These are phyloP conservation scores for Physcomitrellopsis africana DNA, from an alignment of 225 moss, liverwort and hornwort genomes.

Conservation along the genomic window DNA sequence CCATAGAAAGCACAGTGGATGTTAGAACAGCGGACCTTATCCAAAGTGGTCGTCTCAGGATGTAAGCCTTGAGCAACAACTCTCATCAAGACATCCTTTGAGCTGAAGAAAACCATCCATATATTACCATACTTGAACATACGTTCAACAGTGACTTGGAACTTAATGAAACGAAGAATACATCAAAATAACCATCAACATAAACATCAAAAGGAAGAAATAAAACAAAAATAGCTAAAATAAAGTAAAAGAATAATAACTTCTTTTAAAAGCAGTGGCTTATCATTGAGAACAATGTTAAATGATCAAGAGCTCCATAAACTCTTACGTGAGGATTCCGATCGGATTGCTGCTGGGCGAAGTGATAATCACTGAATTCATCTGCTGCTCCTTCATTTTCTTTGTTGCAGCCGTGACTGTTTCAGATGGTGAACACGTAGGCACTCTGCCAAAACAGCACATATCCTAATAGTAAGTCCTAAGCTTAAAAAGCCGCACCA, in stretches of 20 bases:
- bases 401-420: slow-evolving; percentile 65
- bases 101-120: slow-evolving; percentile 36
- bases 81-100: slow-evolving; percentile 72
- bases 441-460: slow-evolving; percentile 41
- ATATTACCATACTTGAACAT: background rate
- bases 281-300: background rate
- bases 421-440: slow-evolving; percentile 61
- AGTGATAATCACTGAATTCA: slow-evolving; percentile 70
- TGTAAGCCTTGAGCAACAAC: slow-evolving; percentile 70
- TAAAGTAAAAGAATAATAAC: no score
- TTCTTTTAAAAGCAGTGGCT: slow-evolving; percentile 4
- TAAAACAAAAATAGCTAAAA: no score
- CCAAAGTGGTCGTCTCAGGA: slow-evolving; percentile 68
- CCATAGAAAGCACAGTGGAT: background rate
- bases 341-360: slow-evolving; percentile 57
- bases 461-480: slow-evolving; percentile 9
- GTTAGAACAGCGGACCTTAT: slow-evolving; percentile 49
- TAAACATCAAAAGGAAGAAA: no score
- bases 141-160: no score
- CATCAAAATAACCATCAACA: no score
- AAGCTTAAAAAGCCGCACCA: slow-evolving; percentile 27
- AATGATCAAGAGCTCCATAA: background rate
- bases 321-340: slow-evolving; percentile 73
- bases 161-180: no score
- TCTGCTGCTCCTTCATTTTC: slow-evolving; percentile 71